Conservation (phyloP, 805 yeast species). For the Millerago galiae region DNA sequence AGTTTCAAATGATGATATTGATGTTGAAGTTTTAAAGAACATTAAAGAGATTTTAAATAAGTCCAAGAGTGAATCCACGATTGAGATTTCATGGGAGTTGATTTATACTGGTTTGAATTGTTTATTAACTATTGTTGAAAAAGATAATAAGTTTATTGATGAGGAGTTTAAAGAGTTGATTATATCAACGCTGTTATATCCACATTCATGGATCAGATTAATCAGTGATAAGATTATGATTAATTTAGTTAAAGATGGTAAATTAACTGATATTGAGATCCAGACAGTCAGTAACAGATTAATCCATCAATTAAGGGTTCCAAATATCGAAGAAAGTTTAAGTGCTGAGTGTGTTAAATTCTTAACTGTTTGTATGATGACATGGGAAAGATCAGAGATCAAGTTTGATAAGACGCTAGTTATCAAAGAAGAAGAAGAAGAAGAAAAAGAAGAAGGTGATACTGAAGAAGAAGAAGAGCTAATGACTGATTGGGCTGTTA, state of each 20-base stretch:
- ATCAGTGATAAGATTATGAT: constrained; percentile 56
- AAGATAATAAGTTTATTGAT: constrained; percentile 22
- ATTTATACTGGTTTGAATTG: constrained; percentile 60
- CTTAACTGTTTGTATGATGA: constrained; percentile 49
- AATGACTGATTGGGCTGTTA: constrained; percentile 55
- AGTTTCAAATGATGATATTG: constrained; percentile 24
- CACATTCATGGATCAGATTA: constrained; percentile 89
- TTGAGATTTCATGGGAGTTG: constrained; percentile 65
- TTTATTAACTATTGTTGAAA: constrained; percentile 36
- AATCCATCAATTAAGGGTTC: constrained; percentile 79
- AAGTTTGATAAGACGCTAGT: constrained; percentile 24
- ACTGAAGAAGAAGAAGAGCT: constrained; percentile 18
- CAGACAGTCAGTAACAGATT: constrained; percentile 63
- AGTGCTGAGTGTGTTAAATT: constrained; percentile 63
- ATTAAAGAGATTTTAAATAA: constrained; percentile 29
- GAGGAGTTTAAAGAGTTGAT: constrained; percentile 33
- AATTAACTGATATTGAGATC: constrained; percentile 40
- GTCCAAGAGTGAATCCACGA: constrained; percentile 31
- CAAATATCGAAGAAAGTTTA: constrained; percentile 55
- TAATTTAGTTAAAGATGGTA: constrained; percentile 35
- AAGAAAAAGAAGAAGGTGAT: constrained; percentile 18
- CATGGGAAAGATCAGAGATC: constrained; percentile 46
- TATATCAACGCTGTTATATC: constrained; percentile 58
- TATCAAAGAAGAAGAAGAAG: constrained; percentile 20
- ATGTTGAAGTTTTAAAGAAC: constrained; percentile 32